Evolutionary conservation across 1,284 basidiomycete genomes (phyloP), one percentile per base, ranked within the genome.

Genomic region (Apiotrichum veenhuisii): DNA sequence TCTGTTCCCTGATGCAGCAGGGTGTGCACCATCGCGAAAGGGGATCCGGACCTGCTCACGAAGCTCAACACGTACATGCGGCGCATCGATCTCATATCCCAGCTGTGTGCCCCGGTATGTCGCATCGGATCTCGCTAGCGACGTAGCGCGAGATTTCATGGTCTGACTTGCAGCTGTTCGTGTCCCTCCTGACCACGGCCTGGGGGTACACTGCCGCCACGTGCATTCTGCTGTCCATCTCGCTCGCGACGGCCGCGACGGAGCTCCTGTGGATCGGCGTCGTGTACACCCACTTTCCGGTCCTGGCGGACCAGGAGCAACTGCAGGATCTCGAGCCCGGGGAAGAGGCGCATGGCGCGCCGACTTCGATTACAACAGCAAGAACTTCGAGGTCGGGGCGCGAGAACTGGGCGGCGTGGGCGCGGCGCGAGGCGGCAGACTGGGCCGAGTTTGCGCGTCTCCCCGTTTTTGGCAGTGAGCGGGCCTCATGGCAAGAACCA

Each of bases 61-160:
- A 41, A 49, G n/a, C 61, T 78, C 37, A 78, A 79, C 60, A 75
- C 77, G 27, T 72, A 55, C 34, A 73, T 78, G 54, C 72, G 80
- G 1, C 70, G 80, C 17, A 78, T 80, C 37, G 79, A 80, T 59
- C 69, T 82, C 1, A 56, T 79, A 14, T 77, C 73, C 27, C 80
- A 80, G 64, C 72, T 82, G 5, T 47, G 77, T 14, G 72, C 79
- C 1, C 80, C 80, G 0, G 65, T 69, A 45, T 22, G 65, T 55
- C 12, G 3, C n/a, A n/a, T n/a, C n/a, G n/a, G n/a, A n/a, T n/a
- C n/a, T n/a, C n/a, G n/a, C n/a, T n/a, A n/a, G n/a, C n/a, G n/a
- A n/a, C n/a, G n/a, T n/a, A n/a, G 37, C 37, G 14, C 4, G 2
- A 12, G 25, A 2, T 26, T 20, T n/a, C 3, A 8, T n/a, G 4